A percentile compares a stretch with the other conserved stretches of the same genome.
phyloP scores from a whole-genome alignment of 2,329 filamentous ascomycete species.

The Aureobasidium mangrovei region DNA sequence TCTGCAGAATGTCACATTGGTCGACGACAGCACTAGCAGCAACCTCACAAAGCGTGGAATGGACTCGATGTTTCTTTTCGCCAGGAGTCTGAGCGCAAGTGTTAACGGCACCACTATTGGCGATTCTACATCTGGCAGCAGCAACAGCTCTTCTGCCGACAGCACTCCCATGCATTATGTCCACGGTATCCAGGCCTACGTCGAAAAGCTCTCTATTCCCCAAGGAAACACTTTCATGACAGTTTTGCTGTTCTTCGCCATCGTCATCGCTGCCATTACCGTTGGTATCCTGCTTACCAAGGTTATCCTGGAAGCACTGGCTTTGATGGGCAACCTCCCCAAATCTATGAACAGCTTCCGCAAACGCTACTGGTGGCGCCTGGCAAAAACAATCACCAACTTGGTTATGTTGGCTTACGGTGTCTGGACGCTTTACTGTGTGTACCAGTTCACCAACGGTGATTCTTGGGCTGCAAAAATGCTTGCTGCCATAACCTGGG shows the following conservation, averaged over 20 bases:
- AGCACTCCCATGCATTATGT: constrained; percentile 49
- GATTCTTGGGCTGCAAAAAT: constrained; percentile 89
- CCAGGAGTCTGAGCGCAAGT: constrained; percentile 28
- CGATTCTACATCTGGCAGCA: constrained; percentile 14
- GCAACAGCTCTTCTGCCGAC: constrained; percentile 16
- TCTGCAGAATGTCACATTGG: constrained; percentile 66
- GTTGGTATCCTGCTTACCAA: constrained; percentile 85
- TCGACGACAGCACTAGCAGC: constrained; percentile 34
- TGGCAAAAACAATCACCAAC: constrained; percentile 80
- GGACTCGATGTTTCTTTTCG: constrained; percentile 17
- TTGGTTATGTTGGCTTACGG: constrained; percentile 88
- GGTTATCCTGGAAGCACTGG: constrained; percentile 83
- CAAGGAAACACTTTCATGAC: constrained; percentile 95
- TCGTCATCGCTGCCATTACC: constrained; percentile 73
- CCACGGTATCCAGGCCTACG: constrained; percentile 69
- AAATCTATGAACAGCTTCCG: constrained; percentile 73
- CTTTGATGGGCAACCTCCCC: constrained; percentile 80
- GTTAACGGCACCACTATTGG: constrained; percentile 33
- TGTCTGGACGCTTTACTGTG: constrained; percentile 89
- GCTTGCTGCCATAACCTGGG: constrained; percentile 73
- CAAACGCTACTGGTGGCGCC: constrained; percentile 90
- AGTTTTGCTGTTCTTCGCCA: constrained; percentile 77
- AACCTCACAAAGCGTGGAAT: constrained; percentile 14
- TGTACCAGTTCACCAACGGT: constrained; percentile 88
- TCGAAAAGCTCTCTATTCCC: constrained; percentile 76